Evolutionary conservation across 768 basidiomycete species (phyloP).

Genomic region (Hemileccinum rubropunctum): DNA sequence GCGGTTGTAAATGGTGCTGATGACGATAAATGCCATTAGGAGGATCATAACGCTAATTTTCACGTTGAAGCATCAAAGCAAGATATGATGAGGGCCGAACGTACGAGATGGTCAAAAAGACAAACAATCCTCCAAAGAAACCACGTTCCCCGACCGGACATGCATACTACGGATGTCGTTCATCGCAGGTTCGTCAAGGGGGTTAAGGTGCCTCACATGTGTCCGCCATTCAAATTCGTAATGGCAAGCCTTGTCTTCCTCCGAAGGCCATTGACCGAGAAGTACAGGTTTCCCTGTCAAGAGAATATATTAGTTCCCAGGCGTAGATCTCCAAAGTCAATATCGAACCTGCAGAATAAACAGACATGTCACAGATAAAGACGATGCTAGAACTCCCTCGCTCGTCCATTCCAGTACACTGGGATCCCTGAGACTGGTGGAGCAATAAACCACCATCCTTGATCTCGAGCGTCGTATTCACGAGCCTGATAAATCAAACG

Average conservation of each 20-base stretch:
- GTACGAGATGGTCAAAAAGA: slow-evolving; percentile 58
- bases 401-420: slow-evolving; percentile 48
- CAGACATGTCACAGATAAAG: slow-evolving; percentile 73
- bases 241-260: slow-evolving; percentile 65
- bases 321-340: neutral
- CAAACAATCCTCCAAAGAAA: slow-evolving; percentile 49
- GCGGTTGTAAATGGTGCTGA: slow-evolving; percentile 75
- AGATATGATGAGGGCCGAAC: slow-evolving; percentile 25
- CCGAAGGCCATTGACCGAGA: slow-evolving; percentile 60
- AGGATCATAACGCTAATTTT: slow-evolving; percentile 49
- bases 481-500: slow-evolving; percentile 16
- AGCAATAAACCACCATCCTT: slow-evolving; percentile 53
- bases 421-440: slow-evolving; percentile 59
- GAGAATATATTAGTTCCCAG: neutral
- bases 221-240: slow-evolving; percentile 86
- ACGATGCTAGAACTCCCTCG: slow-evolving; percentile 66
- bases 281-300: slow-evolving; percentile 47
- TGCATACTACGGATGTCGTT: slow-evolving; percentile 47
- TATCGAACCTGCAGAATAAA: slow-evolving; percentile 48
- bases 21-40: slow-evolving; percentile 61
- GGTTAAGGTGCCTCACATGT: slow-evolving; percentile 47
- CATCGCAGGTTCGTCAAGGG: neutral
- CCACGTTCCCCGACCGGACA: slow-evolving; percentile 65
- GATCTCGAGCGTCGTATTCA: slow-evolving; percentile 62
- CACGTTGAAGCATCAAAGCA: neutral